Percentiles rank a stretch among this genome's conserved stretches.
Evolutionary conservation across 345 rosid species (phyloP).

Genomic region (Aethionema arabicum): DNA sequence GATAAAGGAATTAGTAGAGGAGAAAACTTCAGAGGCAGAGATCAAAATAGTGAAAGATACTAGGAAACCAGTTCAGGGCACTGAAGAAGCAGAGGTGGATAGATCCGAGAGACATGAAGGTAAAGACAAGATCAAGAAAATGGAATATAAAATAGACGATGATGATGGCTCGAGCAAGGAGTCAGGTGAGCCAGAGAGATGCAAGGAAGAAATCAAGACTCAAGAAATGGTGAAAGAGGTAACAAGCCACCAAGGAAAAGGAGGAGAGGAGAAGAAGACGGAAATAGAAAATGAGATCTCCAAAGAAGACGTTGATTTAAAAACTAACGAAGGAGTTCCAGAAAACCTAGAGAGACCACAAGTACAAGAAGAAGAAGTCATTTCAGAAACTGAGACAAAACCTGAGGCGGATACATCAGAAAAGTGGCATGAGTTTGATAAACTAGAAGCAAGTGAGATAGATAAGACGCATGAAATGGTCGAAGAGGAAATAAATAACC

Average conservation of each 20-base stretch:
- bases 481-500: background rate
- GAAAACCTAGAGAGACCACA: constrained; percentile 11
- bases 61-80: no score
- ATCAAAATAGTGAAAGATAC: background rate
- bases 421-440: constrained; percentile 2
- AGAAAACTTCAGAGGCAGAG: background rate
- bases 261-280: constrained; percentile 13
- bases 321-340: constrained; percentile 8
- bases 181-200: constrained; percentile 17
- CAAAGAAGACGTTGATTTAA: constrained; percentile 17
- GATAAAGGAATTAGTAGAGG: constrained; percentile 8
- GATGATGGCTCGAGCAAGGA: constrained; percentile 13
- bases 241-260: background rate
- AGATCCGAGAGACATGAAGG: background rate
- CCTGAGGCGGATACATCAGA: background rate
- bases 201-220: background rate
- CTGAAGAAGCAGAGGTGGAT: background rate
- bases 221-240: constrained; percentile 5
- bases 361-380: background rate
- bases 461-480: constrained; percentile 6
- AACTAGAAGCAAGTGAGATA: constrained; percentile 6
- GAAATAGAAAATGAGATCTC: background rate
- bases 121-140: no score
- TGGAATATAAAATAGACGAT: background rate
- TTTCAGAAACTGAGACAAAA: constrained; percentile 18